These are phyloP conservation scores for Tolypocladium endophyticum DNA, from an alignment of 2,329 filamentous ascomycete species.

Conservation along the genomic window DNA sequence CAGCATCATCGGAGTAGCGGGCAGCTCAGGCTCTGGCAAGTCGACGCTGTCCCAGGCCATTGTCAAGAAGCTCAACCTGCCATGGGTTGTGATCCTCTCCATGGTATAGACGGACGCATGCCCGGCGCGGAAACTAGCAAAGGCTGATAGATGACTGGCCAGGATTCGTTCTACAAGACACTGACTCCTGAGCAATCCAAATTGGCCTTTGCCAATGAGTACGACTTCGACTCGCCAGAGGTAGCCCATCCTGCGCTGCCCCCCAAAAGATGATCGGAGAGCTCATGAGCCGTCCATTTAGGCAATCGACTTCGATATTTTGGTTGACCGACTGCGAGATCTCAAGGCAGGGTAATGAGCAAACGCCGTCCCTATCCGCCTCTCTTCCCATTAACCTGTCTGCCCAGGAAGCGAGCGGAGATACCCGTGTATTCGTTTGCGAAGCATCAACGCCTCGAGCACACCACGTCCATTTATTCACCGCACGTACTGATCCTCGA, in stretches of 20 bases:
- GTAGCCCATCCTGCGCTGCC: conserved; percentile 18
- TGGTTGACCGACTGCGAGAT: conserved; percentile 70
- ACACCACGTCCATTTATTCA: conserved; percentile 86
- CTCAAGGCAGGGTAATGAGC: conserved; percentile 75
- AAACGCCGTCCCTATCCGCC: not conserved
- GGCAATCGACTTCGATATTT: conserved; percentile 86
- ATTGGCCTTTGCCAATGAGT: conserved; percentile 80
- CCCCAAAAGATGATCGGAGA: not conserved
- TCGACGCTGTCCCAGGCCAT: conserved; percentile 90
- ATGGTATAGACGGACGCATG: conserved; percentile 50
- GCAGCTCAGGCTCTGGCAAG: conserved; percentile 89
- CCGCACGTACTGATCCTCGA: conserved; percentile 92
- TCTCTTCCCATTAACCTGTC: not conserved
- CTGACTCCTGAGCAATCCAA: conserved; percentile 68
- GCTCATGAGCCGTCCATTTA: conserved; percentile 15
- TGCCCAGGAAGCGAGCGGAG: conserved; percentile 65
- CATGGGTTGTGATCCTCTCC: conserved; percentile 95
- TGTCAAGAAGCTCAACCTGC: conserved; percentile 77
- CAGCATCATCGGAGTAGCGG: conserved; percentile 92
- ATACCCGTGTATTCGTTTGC: conserved; percentile 94
- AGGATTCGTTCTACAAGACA: conserved; percentile 98
- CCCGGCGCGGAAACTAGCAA: not conserved
- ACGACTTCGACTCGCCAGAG: conserved; percentile 89
- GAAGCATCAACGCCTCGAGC: conserved; percentile 69
- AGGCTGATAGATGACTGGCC: conserved; percentile 12